Conservation (phyloP, 371 early-diverging fungal species). For the Amoeboaphelidium protococcarum region DNA sequence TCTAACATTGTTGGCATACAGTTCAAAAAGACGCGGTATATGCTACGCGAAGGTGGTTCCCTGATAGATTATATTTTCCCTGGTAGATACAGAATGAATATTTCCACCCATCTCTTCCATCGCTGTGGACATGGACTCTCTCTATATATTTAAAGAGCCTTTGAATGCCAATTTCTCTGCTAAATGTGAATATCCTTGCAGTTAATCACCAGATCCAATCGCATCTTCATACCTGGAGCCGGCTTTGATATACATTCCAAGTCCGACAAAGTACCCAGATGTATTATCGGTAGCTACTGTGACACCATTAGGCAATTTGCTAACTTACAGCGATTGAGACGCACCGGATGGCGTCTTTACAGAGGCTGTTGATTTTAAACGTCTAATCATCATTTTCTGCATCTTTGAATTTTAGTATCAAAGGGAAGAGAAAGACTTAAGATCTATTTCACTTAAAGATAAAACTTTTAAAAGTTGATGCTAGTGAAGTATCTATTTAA, state of each 20-base stretch:
- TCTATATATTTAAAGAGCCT: conserved; percentile 7
- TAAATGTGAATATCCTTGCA: conserved; percentile 49
- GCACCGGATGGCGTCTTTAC: too few relatives aligned
- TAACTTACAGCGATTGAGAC: too few relatives aligned
- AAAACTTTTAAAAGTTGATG: too few relatives aligned
- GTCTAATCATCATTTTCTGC: too few relatives aligned
- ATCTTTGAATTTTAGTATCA: too few relatives aligned
- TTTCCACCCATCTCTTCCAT: conserved; percentile 70
- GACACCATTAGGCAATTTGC: conserved; percentile 67
- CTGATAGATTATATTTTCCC: conserved; percentile 83
- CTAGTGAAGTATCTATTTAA: too few relatives aligned
- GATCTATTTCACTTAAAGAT: too few relatives aligned
- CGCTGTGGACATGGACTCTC: conserved; percentile 29
- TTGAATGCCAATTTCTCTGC: conserved; percentile 78
- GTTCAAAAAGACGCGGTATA: conserved; percentile 30
- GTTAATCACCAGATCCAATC: too few relatives aligned
- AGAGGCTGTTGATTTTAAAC: too few relatives aligned
- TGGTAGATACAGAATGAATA: conserved; percentile 57
- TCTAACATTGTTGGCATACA: conserved; percentile 51
- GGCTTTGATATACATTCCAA: conserved; percentile 67
- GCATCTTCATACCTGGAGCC: conserved; percentile 61
- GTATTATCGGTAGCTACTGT: conserved; percentile 47
- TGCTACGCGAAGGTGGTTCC: conserved; percentile 64
- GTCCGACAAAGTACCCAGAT: conserved; percentile 63
- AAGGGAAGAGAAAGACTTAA: too few relatives aligned